phyloP scores from a whole-genome alignment of 2,329 filamentous ascomycete genomes.

The Botryotinia globosa region DNA sequence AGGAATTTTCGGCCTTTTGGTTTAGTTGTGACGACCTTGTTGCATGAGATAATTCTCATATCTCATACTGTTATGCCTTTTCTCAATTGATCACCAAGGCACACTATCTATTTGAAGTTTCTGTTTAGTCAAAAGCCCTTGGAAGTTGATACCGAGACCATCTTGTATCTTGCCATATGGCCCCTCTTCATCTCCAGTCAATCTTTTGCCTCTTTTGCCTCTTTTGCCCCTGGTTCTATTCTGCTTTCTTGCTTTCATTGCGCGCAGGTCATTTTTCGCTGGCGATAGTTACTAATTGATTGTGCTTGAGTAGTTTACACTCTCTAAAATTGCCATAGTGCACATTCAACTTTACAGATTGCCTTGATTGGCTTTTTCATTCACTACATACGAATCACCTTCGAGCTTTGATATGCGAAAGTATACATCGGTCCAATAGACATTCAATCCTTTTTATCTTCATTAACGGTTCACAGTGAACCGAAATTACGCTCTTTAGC shows the following conservation, averaged over 20 bases:
- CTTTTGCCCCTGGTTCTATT: slow-evolving; percentile 10
- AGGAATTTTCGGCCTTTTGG: not conserved
- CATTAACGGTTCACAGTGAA: slow-evolving; percentile 34
- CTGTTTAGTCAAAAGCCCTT: not conserved
- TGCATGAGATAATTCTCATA: not conserved
- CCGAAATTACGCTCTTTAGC: slow-evolving; percentile 35
- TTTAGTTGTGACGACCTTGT: not conserved
- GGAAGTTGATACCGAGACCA: slow-evolving; percentile 2
- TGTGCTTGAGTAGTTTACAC: not conserved
- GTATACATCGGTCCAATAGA: slow-evolving; percentile 26
- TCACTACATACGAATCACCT: slow-evolving; percentile 21
- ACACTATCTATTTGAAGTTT: slow-evolving; percentile 10
- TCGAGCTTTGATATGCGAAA: slow-evolving; percentile 28
- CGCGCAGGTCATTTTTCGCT: slow-evolving; percentile 24
- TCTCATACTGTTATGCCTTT: not conserved
- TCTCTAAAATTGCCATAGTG: slow-evolving; percentile 3
- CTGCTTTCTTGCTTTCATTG: slow-evolving; percentile 13
- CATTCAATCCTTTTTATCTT: slow-evolving; percentile 27
- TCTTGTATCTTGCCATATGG: slow-evolving; percentile 10
- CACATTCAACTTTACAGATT: not conserved
- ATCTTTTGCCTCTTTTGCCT: slow-evolving; percentile 16
- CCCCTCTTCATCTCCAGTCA: slow-evolving; percentile 8
- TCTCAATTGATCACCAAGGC: not conserved
- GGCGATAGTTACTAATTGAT: slow-evolving; percentile 26
- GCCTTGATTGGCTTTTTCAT: slow-evolving; percentile 9